Conservation (phyloP, 495 filamentous ascomycete genomes). For the Talaromyces proteolyticus region DNA sequence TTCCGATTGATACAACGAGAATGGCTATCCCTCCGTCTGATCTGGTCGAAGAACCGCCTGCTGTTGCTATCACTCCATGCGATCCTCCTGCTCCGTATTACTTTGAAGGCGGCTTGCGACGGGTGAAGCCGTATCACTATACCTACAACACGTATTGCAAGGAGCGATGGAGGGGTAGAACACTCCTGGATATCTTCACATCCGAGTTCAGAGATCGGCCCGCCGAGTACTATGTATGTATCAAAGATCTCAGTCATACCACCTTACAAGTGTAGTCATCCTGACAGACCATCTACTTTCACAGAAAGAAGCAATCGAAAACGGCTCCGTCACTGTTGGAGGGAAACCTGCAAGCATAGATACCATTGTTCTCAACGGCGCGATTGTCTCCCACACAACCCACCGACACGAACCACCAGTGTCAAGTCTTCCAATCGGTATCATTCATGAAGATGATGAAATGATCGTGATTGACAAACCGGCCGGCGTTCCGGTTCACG, state of each 20-base stretch:
- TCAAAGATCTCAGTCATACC: no score
- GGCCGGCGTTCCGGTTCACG: constrained; percentile 88
- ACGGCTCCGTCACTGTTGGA: constrained; percentile 67
- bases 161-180: constrained; percentile 75
- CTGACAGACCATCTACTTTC: background rate
- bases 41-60: constrained; percentile 37
- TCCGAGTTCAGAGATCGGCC: constrained; percentile 85
- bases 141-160: constrained; percentile 95
- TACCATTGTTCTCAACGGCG: constrained; percentile 67
- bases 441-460: constrained; percentile 85
- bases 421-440: constrained; percentile 66
- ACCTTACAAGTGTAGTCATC: background rate
- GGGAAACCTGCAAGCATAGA: constrained; percentile 54
- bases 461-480: constrained; percentile 97
- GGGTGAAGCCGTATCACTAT: constrained; percentile 83
- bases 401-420: constrained; percentile 96
- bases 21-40: constrained; percentile 24
- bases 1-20: constrained; percentile 34
- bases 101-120: constrained; percentile 70
- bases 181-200: constrained; percentile 72
- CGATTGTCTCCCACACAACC: constrained; percentile 85
- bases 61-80: constrained; percentile 53
- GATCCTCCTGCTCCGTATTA: constrained; percentile 66
- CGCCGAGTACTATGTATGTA: constrained; percentile 76
- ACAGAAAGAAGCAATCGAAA: constrained; percentile 71